Evolutionary conservation across 2,329 filamentous ascomycete species (phyloP).

Genomic region (Aspergillus pseudonomiae): DNA sequence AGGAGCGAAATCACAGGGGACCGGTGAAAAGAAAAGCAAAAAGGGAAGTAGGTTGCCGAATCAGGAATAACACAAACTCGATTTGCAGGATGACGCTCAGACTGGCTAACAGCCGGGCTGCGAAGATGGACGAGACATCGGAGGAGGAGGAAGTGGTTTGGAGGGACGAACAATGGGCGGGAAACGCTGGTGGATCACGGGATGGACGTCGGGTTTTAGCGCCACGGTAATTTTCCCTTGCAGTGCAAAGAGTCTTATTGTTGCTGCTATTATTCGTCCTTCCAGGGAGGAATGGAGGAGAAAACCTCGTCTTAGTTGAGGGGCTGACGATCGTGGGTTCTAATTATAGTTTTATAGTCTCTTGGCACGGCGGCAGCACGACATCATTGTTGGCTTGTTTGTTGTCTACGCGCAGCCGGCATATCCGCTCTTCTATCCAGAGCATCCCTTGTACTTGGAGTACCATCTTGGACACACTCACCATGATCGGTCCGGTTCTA

Average conservation of each 20-base stretch:
- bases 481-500: no score
- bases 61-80: constrained; percentile 2
- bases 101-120: constrained; percentile 3
- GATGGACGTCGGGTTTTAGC: neutral
- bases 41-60: neutral
- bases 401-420: neutral
- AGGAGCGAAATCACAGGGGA: constrained; percentile 1
- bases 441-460: no score
- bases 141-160: neutral
- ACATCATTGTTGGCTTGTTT: neutral
- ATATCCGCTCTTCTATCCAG: no score
- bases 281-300: neutral
- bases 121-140: neutral
- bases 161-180: constrained; percentile 2
- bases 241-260: neutral
- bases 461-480: no score
- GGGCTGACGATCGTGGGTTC: constrained; percentile 11
- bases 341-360: constrained; percentile 11
- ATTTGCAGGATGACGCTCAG: constrained; percentile 6
- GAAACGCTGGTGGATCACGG: constrained; percentile 13
- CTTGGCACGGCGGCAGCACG: constrained; percentile 5
- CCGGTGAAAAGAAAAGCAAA: constrained; percentile 4
- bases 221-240: neutral
- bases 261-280: neutral
- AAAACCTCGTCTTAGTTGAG: constrained; percentile 2